Evolutionary conservation across 768 basidiomycete species (phyloP).

Genomic region (Pleurotus tuber-regium): DNA sequence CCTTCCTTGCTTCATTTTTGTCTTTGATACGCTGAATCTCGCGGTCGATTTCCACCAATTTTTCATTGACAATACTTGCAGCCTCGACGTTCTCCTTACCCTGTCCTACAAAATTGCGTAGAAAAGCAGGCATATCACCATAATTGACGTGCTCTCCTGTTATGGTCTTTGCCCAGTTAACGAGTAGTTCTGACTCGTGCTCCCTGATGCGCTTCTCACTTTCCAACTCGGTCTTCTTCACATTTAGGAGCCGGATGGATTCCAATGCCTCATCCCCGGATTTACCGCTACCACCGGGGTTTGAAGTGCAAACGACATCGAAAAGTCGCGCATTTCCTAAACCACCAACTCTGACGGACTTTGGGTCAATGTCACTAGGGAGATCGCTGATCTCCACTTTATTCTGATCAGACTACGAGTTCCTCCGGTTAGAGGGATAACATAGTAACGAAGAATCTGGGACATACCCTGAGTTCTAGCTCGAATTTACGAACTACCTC

Average conservation of each 20-base stretch:
- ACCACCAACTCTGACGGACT: slow-evolving; percentile 53
- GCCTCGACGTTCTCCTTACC: slow-evolving; percentile 32
- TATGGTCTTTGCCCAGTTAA: slow-evolving; percentile 42
- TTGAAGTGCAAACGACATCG: slow-evolving; percentile 51
- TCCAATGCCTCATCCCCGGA: slow-evolving; percentile 26
- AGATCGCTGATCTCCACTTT: slow-evolving; percentile 49
- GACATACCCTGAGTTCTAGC: slow-evolving; percentile 45
- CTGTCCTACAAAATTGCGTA: slow-evolving; percentile 38
- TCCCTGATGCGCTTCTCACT: slow-evolving; percentile 36
- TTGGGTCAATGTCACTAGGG: slow-evolving; percentile 46
- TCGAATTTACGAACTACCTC: slow-evolving; percentile 53
- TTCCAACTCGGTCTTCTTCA: slow-evolving; percentile 33
- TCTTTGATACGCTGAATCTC: slow-evolving; percentile 35
- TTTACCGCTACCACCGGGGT: slow-evolving; percentile 14
- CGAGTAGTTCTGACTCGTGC: slow-evolving; percentile 39
- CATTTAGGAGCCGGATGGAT: slow-evolving; percentile 33
- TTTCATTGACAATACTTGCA: slow-evolving; percentile 33
- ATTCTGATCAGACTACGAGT: slow-evolving; percentile 49
- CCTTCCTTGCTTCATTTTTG: slow-evolving; percentile 32
- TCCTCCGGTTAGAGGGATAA: background rate
- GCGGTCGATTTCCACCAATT: slow-evolving; percentile 37
- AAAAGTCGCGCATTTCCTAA: slow-evolving; percentile 46
- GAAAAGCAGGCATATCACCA: slow-evolving; percentile 34
- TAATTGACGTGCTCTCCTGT: slow-evolving; percentile 39
- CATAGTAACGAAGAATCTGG: background rate